phyloP scores from a whole-genome alignment of 345 rosid species.

The Conringia planisiliqua region DNA sequence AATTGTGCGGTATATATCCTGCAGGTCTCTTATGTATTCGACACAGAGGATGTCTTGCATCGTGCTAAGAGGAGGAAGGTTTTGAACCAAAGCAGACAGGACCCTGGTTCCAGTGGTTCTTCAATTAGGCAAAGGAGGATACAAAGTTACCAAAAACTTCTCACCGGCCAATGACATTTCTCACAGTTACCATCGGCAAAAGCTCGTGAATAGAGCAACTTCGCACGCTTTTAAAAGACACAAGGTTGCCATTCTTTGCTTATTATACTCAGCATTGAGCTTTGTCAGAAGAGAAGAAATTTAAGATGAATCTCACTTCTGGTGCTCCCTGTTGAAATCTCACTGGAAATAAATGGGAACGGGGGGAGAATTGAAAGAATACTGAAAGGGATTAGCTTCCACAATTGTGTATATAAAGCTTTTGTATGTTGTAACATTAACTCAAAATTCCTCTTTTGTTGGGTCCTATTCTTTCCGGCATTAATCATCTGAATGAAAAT shows the following conservation, averaged over 20 bases:
- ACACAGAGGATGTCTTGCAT: slow-evolving; percentile 84
- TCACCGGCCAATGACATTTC: slow-evolving; percentile 13
- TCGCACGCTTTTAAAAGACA: slow-evolving; percentile 4
- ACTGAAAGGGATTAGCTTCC: slow-evolving; percentile 3
- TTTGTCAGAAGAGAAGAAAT: slow-evolving; percentile 14
- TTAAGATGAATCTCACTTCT: neutral
- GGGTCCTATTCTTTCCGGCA: slow-evolving; percentile 30
- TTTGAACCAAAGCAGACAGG: slow-evolving; percentile 29
- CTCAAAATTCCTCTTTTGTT: slow-evolving; percentile 14
- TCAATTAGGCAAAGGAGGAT: slow-evolving; percentile 39
- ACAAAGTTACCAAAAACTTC: slow-evolving; percentile 46
- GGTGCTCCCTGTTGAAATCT: slow-evolving; percentile 16
- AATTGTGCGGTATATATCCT: neutral
- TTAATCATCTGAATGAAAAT: slow-evolving; percentile 27
- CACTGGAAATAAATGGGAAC: neutral
- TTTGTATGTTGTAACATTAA: slow-evolving; percentile 30
- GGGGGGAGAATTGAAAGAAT: neutral
- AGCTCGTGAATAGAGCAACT: slow-evolving; percentile 4
- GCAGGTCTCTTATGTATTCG: slow-evolving; percentile 89
- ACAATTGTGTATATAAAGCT: slow-evolving; percentile 21
- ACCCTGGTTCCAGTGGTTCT: slow-evolving; percentile 30
- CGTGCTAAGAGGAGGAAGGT: slow-evolving; percentile 41
- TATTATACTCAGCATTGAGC: slow-evolving; percentile 17
- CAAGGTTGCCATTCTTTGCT: slow-evolving; percentile 25
- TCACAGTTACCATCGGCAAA: slow-evolving; percentile 3